phyloP scores from a whole-genome alignment of 2,329 filamentous ascomycete genomes.

The Ceratocystis huliohia region DNA sequence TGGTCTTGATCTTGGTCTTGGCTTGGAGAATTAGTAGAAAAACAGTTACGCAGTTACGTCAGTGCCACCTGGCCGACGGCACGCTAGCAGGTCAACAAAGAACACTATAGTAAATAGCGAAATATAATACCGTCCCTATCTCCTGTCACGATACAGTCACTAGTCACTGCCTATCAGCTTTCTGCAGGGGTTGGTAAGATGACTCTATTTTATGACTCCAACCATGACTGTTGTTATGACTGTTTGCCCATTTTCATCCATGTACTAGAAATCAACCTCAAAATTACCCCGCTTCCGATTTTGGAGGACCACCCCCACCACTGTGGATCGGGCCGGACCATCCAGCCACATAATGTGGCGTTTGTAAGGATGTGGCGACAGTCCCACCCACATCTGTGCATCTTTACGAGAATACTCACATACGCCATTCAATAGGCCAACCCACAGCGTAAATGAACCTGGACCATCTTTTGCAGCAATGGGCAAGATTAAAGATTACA shows the following conservation, averaged over 20 bases:
- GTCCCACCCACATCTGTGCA: neutral
- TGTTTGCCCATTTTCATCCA: neutral
- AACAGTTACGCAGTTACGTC: neutral
- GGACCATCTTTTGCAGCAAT: too few relatives aligned
- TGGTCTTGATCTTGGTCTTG: too few relatives aligned
- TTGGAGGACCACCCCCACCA: neutral
- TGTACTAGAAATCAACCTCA: neutral
- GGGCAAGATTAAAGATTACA: too few relatives aligned
- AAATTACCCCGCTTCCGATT: slow-evolving; percentile 1
- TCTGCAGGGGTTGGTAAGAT: neutral
- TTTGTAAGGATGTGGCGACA: neutral
- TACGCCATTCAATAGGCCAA: too few relatives aligned
- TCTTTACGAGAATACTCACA: neutral
- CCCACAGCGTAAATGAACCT: too few relatives aligned
- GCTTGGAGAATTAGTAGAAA: too few relatives aligned
- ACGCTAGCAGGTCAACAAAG: neutral
- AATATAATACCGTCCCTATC: neutral
- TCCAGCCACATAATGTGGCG: neutral
- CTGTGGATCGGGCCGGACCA: slow-evolving; percentile 2
- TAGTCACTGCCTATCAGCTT: neutral
- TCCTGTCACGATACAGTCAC: neutral
- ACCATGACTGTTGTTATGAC: neutral
- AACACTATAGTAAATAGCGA: neutral
- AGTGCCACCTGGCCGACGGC: neutral
- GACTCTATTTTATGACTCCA: neutral